A percentile compares a stretch with the other conserved stretches of the same genome.
Conservation (phyloP, 1,139 yeast genomes). For the Zygoascus hellenicus region DNA sequence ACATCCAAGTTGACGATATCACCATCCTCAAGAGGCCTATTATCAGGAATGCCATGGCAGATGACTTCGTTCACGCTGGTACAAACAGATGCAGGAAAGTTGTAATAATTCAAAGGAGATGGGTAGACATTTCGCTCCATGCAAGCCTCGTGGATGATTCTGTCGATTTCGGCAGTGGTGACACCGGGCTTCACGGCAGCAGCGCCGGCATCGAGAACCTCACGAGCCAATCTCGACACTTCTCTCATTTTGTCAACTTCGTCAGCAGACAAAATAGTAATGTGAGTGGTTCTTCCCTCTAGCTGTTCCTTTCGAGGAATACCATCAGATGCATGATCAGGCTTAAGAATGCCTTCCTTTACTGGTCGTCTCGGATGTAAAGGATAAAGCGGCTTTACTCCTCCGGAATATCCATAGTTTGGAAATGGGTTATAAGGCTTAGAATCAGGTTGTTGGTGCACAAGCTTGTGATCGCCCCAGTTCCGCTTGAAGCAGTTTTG, state of each 20-base stretch:
- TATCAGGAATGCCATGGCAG: constrained; percentile 97
- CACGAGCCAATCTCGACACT: constrained; percentile 75
- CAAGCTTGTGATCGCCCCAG: constrained; percentile 55
- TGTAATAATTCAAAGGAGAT: constrained; percentile 89
- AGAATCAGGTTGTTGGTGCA: constrained; percentile 39
- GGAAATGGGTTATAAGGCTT: constrained; percentile 84
- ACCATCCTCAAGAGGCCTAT: constrained; percentile 80
- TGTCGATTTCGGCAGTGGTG: constrained; percentile 91
- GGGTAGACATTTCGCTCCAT: constrained; percentile 90
- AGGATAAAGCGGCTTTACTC: constrained; percentile 75
- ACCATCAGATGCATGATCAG: constrained; percentile 85
- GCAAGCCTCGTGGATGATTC: constrained; percentile 79
- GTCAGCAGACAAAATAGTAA: constrained; percentile 55
- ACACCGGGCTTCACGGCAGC: constrained; percentile 78
- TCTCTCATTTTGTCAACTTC: constrained; percentile 69
- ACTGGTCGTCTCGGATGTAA: constrained; percentile 62
- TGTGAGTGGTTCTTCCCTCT: constrained; percentile 62
- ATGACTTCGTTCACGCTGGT: constrained; percentile 92
- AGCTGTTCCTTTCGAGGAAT: constrained; percentile 72
- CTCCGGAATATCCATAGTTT: constrained; percentile 64
- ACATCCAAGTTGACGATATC: constrained; percentile 93
- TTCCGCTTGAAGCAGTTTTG: constrained; percentile 77
- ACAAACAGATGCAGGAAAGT: constrained; percentile 89
- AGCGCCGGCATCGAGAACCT: constrained; percentile 81
- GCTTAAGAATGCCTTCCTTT: constrained; percentile 64